phyloP scores from a whole-genome alignment of 2,329 filamentous ascomycete genomes.

The Dothistroma septosporum region DNA sequence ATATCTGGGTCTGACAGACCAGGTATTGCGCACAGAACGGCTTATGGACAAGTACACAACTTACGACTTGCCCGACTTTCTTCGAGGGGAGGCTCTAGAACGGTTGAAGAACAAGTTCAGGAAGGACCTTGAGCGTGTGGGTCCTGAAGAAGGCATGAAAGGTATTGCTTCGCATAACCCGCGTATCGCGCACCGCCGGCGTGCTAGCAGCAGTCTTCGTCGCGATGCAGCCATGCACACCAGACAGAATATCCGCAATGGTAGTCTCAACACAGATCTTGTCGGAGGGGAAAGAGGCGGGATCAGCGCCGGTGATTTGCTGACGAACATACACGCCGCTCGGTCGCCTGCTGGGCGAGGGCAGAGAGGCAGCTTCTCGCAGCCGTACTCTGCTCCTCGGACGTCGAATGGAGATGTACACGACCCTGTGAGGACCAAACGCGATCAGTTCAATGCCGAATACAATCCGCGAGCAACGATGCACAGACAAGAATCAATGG shows the following conservation, averaged over 20 bases:
- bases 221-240: slow-evolving; percentile 76
- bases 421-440: slow-evolving; percentile 41
- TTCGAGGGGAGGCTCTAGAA: slow-evolving; percentile 76
- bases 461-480: slow-evolving; percentile 39
- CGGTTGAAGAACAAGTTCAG: slow-evolving; percentile 87
- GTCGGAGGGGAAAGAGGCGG: slow-evolving; percentile 37
- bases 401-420: slow-evolving; percentile 33
- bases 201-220: slow-evolving; percentile 69
- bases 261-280: slow-evolving; percentile 17
- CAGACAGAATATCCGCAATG: slow-evolving; percentile 46
- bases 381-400: slow-evolving; percentile 43
- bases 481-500: slow-evolving; percentile 73
- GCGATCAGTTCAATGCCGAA: slow-evolving; percentile 39
- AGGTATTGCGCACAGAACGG: slow-evolving; percentile 88
- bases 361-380: slow-evolving; percentile 44
- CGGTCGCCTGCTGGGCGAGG: slow-evolving; percentile 52
- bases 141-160: slow-evolving; percentile 76
- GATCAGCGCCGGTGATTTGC: slow-evolving; percentile 60
- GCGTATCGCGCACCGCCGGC: slow-evolving; percentile 55
- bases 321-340: slow-evolving; percentile 71
- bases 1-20: slow-evolving; percentile 85
- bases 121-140: slow-evolving; percentile 72
- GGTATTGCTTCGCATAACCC: slow-evolving; percentile 93
- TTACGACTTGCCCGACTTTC: slow-evolving; percentile 84
- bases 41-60: slow-evolving; percentile 90